phyloP scores from a whole-genome alignment of 2,329 filamentous ascomycete genomes.

The Nothophaeocryptopus gaeumannii region DNA sequence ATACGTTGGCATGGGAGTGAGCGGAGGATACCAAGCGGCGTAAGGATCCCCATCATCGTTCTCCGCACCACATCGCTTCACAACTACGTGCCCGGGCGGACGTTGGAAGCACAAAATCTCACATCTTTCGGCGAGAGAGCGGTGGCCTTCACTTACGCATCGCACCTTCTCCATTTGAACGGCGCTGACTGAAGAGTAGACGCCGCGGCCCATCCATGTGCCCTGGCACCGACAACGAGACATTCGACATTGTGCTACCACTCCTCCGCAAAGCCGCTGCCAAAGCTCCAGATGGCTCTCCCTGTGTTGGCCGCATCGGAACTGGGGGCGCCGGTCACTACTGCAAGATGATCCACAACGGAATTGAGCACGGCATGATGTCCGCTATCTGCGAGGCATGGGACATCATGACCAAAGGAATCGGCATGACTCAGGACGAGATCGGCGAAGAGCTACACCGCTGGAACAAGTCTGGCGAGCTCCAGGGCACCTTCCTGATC shows the following conservation, averaged over 20 bases:
- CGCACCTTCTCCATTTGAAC: background rate
- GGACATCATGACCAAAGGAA: slow-evolving; percentile 58
- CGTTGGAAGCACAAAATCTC: background rate
- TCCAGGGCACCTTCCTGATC: slow-evolving; percentile 61
- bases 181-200: slow-evolving; percentile 6
- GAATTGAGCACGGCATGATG: slow-evolving; percentile 72
- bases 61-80: too few relatives aligned
- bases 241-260: slow-evolving; percentile 59
- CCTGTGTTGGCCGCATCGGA: slow-evolving; percentile 61
- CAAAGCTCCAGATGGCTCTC: slow-evolving; percentile 57
- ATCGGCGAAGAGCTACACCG: slow-evolving; percentile 58
- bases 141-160: background rate
- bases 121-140: background rate
- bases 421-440: slow-evolving; percentile 59
- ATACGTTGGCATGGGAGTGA: slow-evolving; percentile 67
- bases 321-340: slow-evolving; percentile 66
- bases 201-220: slow-evolving; percentile 65
- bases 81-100: too few relatives aligned
- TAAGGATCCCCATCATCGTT: slow-evolving; percentile 13
- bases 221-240: slow-evolving; percentile 59
- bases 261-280: slow-evolving; percentile 61
- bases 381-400: slow-evolving; percentile 61
- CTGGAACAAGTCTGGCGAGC: slow-evolving; percentile 60
- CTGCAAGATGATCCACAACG: slow-evolving; percentile 75
- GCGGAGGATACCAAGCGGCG: slow-evolving; percentile 67